Evolutionary conservation across 2,329 filamentous ascomycete genomes (phyloP).

Genomic region (Xenoacremonium recifei): DNA sequence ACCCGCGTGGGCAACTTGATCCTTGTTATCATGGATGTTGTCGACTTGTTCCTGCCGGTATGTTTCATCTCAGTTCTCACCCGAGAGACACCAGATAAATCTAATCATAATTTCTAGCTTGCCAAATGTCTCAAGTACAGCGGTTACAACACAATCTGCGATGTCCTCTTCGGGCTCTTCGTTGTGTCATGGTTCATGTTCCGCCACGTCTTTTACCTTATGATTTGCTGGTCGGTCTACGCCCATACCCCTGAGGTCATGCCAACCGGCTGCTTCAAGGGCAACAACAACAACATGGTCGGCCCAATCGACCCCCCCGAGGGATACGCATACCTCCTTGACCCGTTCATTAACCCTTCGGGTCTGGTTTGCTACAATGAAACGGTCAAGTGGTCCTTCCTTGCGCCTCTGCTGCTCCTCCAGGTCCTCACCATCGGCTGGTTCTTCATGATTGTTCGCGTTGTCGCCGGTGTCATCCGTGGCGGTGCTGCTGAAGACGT

Average conservation of each 20-base stretch:
- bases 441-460: constrained; percentile 85
- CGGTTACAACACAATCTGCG: constrained; percentile 72
- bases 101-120: constrained; percentile 46
- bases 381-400: constrained; percentile 72
- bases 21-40: constrained; percentile 88
- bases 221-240: constrained; percentile 70
- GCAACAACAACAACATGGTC: constrained; percentile 51
- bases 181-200: constrained; percentile 80
- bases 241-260: constrained; percentile 61
- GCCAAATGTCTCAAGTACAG: constrained; percentile 95
- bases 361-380: constrained; percentile 79
- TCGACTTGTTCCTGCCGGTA: constrained; percentile 85
- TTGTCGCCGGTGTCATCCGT: constrained; percentile 76
- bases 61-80: constrained; percentile 33
- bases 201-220: constrained; percentile 77
- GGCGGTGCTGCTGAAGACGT: constrained; percentile 80
- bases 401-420: constrained; percentile 72
- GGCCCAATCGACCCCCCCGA: constrained; percentile 53
- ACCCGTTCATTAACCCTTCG: constrained; percentile 69
- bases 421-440: constrained; percentile 81
- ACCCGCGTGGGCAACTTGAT: constrained; percentile 87
- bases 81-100: background rate
- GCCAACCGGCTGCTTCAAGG: constrained; percentile 68
- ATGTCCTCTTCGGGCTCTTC: constrained; percentile 81
- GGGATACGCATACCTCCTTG: constrained; percentile 62